Percentiles rank a stretch among this genome's conserved stretches.
Evolutionary conservation across 306 rosid species (phyloP).

Genomic region (Quercus ilex): DNA sequence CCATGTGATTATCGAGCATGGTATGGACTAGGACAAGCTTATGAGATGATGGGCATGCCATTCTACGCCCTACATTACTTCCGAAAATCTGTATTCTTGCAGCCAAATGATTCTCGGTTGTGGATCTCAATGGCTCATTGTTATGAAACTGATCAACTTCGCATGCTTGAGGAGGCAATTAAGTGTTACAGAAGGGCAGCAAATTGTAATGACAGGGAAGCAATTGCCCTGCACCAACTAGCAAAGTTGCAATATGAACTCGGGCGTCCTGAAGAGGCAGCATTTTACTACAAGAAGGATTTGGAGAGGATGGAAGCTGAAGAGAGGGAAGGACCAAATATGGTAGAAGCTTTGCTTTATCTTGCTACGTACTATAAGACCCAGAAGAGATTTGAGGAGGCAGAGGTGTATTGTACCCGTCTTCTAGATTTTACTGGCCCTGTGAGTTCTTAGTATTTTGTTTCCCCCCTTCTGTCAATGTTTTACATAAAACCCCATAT

Average conservation of each 20-base stretch:
- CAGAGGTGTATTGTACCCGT: conserved; percentile 91
- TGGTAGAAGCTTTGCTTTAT: conserved; percentile 82
- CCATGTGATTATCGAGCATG: conserved; percentile 94
- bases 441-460: conserved; percentile 43
- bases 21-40: conserved; percentile 98
- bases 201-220: conserved; percentile 83
- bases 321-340: conserved; percentile 96
- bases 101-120: conserved; percentile 87
- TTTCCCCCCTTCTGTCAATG: not conserved
- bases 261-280: conserved; percentile 78
- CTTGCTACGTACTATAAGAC: conserved; percentile 65
- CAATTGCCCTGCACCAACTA: conserved; percentile 81
- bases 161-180: conserved; percentile 80
- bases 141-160: conserved; percentile 79
- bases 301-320: conserved; percentile 94
- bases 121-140: conserved; percentile 99
- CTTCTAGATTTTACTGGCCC: conserved; percentile 95
- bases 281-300: conserved; percentile 86
- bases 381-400: conserved; percentile 71
- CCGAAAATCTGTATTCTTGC: conserved; percentile 83
- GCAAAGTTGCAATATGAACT: conserved; percentile 76
- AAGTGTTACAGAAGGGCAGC: conserved; percentile 92
- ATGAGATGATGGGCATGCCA: conserved; percentile 99
- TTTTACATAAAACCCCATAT: not conserved
- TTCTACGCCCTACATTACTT: conserved; percentile 94